Conservation (phyloP, 305 asterid genomes). For the Fraxinus dipetala region DNA sequence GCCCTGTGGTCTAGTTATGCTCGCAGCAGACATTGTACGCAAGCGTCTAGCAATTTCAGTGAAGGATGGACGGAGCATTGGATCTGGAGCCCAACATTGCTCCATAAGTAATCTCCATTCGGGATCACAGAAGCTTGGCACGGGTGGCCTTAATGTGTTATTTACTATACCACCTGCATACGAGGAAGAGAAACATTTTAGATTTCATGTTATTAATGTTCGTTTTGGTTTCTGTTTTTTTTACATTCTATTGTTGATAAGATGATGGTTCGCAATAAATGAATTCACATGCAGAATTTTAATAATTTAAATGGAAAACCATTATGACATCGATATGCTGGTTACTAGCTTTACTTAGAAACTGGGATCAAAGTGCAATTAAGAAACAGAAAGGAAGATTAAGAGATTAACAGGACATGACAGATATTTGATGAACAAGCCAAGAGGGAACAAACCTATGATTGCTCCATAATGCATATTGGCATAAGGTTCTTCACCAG, state of each 20-base stretch:
- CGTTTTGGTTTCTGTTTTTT: neutral
- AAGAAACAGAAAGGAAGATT: neutral
- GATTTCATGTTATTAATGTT: neutral
- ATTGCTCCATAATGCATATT: constrained; percentile 96
- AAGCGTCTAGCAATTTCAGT: constrained; percentile 70
- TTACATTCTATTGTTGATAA: neutral
- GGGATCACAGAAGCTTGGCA: constrained; percentile 65
- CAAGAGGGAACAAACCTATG: constrained; percentile 48
- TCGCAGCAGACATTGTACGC: constrained; percentile 56
- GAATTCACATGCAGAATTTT: neutral
- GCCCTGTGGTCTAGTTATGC: constrained; percentile 41
- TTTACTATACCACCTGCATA: constrained; percentile 74
- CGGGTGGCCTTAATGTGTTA: constrained; percentile 73
- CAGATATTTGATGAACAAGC: neutral
- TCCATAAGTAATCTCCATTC: constrained; percentile 84
- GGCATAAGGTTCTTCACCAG: constrained; percentile 93
- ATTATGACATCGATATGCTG: neutral
- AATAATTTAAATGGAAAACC: neutral
- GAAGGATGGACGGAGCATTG: constrained; percentile 65
- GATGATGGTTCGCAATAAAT: neutral
- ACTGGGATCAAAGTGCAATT: neutral
- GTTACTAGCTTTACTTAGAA: neutral
- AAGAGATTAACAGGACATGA: neutral
- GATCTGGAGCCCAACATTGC: constrained; percentile 91
- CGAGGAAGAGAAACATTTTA: neutral